Evolutionary conservation across 805 yeast species (phyloP).

Genomic region (Wickerhamiella australiensis): DNA sequence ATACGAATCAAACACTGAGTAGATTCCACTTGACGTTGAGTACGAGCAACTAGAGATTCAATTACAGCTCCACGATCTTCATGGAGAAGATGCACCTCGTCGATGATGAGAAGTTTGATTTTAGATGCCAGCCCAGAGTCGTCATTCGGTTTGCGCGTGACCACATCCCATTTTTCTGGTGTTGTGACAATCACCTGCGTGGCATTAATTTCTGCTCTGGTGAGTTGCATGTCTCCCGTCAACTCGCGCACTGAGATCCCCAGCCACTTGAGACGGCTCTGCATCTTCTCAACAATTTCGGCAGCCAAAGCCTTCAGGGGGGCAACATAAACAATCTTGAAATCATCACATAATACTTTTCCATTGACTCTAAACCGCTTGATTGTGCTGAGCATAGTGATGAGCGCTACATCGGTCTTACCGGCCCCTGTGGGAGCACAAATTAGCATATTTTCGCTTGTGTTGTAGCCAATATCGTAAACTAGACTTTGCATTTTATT

Average conservation of each 20-base stretch:
- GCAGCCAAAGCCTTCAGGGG: slow-evolving; percentile 93
- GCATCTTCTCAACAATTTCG: slow-evolving; percentile 85
- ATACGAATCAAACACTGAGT: slow-evolving; percentile 88
- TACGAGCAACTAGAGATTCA: slow-evolving; percentile 88
- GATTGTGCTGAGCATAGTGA: slow-evolving; percentile 68
- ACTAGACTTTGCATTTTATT: slow-evolving; percentile 86
- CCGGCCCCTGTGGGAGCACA: slow-evolving; percentile 99
- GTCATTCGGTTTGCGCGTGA: slow-evolving; percentile 84
- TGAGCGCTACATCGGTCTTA: slow-evolving; percentile 84
- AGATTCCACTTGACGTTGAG: slow-evolving; percentile 87
- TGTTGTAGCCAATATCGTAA: slow-evolving; percentile 80
- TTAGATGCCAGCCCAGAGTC: slow-evolving; percentile 75
- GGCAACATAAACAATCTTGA: slow-evolving; percentile 85
- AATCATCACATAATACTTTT: slow-evolving; percentile 67
- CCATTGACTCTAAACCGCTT: slow-evolving; percentile 46
- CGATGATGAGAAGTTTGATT: slow-evolving; percentile 77
- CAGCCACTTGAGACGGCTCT: slow-evolving; percentile 65
- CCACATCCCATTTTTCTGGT: slow-evolving; percentile 97
- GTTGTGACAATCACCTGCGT: slow-evolving; percentile 89
- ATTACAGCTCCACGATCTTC: slow-evolving; percentile 99
- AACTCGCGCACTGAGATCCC: slow-evolving; percentile 79
- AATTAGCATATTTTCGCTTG: slow-evolving; percentile 88
- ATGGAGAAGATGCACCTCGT: slow-evolving; percentile 91
- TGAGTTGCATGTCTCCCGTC: slow-evolving; percentile 92
- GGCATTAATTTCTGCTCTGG: slow-evolving; percentile 61